phyloP scores from a whole-genome alignment of 139 green algal species.

The Monoraphidium neglectum region DNA sequence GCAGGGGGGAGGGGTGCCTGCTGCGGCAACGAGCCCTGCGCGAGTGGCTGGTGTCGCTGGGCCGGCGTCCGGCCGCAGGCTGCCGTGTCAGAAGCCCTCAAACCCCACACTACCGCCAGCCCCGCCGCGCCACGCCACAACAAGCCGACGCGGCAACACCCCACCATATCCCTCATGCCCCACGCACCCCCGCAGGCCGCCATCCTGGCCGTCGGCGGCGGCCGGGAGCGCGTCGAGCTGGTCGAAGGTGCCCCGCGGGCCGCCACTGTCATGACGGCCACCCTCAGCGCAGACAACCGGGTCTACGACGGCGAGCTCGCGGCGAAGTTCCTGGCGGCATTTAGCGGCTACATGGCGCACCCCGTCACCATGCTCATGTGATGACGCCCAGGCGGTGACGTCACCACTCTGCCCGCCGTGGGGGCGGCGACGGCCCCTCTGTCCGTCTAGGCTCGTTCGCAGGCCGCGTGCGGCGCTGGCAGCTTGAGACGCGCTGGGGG shows the following conservation, averaged over 20 bases:
- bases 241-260: constrained; percentile 18
- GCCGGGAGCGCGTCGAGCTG: constrained; percentile 55
- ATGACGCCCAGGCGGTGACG: no score
- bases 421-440: no score
- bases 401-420: no score
- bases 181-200: constrained; percentile 61
- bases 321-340: constrained; percentile 76
- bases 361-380: constrained; percentile 73
- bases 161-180: no score
- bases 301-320: constrained; percentile 86
- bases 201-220: constrained; percentile 80
- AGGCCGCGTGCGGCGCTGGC: no score
- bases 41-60: constrained; percentile 51
- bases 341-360: constrained; percentile 75
- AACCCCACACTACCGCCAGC: no score
- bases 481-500: no score
- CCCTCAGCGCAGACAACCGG: constrained; percentile 84
- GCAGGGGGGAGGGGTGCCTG: not conserved
- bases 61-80: constrained; percentile 59
- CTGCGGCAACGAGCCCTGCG: constrained; percentile 36
- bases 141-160: no score
- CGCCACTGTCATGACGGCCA: constrained; percentile 78
- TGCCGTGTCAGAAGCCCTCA: no score
- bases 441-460: no score
- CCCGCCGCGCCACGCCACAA: no score